Evolutionary conservation across 2,329 filamentous ascomycete genomes (phyloP).

Genomic region (Fusarium sp.): DNA sequence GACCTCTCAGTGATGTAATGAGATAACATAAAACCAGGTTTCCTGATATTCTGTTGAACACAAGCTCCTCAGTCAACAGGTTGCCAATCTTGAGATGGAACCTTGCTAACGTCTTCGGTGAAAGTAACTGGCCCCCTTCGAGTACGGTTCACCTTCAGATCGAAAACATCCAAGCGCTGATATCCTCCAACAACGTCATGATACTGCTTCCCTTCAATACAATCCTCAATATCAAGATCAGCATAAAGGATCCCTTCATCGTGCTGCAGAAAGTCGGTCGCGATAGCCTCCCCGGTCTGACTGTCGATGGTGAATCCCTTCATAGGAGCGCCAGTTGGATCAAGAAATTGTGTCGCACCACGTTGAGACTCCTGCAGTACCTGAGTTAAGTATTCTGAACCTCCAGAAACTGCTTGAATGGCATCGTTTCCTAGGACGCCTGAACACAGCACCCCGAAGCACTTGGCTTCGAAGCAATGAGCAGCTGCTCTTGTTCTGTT

Average conservation of each 20-base stretch:
- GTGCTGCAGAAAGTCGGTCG: slow-evolving; percentile 50
- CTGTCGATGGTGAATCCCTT: slow-evolving; percentile 48
- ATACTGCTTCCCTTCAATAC: slow-evolving; percentile 64
- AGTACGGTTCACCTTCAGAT: slow-evolving; percentile 56
- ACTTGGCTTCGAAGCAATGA: slow-evolving; percentile 66
- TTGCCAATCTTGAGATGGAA: not conserved
- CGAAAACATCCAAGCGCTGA: slow-evolving; percentile 62
- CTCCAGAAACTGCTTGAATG: slow-evolving; percentile 45
- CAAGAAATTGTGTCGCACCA: slow-evolving; percentile 59
- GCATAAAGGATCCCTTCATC: slow-evolving; percentile 61
- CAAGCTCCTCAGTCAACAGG: not conserved
- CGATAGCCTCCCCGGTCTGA: slow-evolving; percentile 20
- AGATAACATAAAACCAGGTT: accelerated
- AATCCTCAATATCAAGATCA: slow-evolving; percentile 57
- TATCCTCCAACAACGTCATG: slow-evolving; percentile 65
- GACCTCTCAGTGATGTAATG: accelerated
- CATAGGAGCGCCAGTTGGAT: slow-evolving; percentile 56
- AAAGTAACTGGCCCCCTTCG: slow-evolving; percentile 48
- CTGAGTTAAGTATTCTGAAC: slow-evolving; percentile 41
- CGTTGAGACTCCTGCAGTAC: slow-evolving; percentile 50
- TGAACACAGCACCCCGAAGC: slow-evolving; percentile 60
- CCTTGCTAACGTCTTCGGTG: not conserved
- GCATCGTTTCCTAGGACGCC: slow-evolving; percentile 52
- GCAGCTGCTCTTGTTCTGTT: slow-evolving; percentile 61
- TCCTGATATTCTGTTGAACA: too few species aligned